Base-by-base conservation (phyloP, 2,329 filamentous ascomycete genomes). In the Geosmithia morbida region DNA sequence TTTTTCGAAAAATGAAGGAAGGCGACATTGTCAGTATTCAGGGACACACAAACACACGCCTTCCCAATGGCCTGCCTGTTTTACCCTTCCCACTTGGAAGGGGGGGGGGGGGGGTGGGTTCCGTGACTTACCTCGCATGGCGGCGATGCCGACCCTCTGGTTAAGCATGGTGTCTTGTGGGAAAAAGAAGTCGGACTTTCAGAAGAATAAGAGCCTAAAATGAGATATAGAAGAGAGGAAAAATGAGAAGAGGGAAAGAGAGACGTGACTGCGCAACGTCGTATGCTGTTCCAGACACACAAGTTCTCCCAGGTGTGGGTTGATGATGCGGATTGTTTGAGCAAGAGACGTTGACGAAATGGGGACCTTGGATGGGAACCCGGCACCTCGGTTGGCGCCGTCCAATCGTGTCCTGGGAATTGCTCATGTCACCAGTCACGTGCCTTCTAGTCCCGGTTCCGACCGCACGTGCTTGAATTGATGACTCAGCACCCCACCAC, bases 111-210 rank as follows among this genome's bases (percentile, higher is more conserved):
- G n/a, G n/a, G n/a, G n/a, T n/a, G n/a, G n/a, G n/a, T n/a, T n/a
- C n/a, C n/a, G 8, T 11, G 48, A 59, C 69, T 56, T 61, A 78
- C 75, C 71, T 72, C 74, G 70, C 61, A 78, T 63, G 61, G 75
- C 75, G 65, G 71, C 69, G 55, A 77, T 60, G 62, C 75, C 75
- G 58, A 76, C 68, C 66, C 75, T 66, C 57, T 75, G 72, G 58
- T 72, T 68, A 61, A 70, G 72, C 75, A 80, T 80, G 42, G 55
- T 63, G 58, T 53, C 53, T 48, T 18, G 16, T 41, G n/a, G 40
- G 39, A n/a, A n/a, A n/a, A n/a, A n/a, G n/a, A n/a, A n/a, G n/a
- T n/a, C n/a, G n/a, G n/a, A n/a, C n/a, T n/a, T n/a, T n/a, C n/a
- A n/a, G n/a, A n/a, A n/a, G n/a, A n/a, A n/a, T n/a, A n/a, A n/a